Evolutionary conservation across 1,139 yeast species (phyloP).

Genomic region (Geotrichum aggregatum): DNA sequence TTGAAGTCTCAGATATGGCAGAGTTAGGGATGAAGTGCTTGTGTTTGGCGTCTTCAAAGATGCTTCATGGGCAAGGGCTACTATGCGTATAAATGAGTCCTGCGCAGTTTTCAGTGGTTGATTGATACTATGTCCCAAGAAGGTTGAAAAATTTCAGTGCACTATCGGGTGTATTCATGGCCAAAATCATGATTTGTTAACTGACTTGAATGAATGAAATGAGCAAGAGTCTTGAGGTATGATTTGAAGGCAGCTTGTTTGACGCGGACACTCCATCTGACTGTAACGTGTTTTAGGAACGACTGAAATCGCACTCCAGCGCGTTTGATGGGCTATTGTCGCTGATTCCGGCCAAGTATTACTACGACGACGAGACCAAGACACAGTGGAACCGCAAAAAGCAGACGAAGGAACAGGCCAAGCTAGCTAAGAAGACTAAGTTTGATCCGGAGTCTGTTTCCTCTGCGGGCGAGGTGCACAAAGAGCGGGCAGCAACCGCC

Average conservation of each 20-base stretch:
- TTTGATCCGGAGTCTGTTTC: conserved; percentile 65
- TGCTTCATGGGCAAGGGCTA: conserved; percentile 1
- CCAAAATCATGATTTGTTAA: too few relatives aligned
- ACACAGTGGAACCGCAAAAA: conserved; percentile 89
- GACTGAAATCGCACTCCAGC: conserved; percentile 75
- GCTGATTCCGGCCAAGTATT: conserved; percentile 55
- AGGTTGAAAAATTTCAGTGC: conserved; percentile 8
- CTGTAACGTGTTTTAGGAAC: conserved; percentile 58
- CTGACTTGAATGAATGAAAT: conserved; percentile 18
- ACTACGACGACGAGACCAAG: conserved; percentile 60
- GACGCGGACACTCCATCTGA: too few relatives aligned
- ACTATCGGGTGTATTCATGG: too few relatives aligned
- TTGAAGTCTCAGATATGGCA: neutral
- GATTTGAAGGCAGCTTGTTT: too few relatives aligned
- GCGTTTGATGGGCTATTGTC: conserved; percentile 90
- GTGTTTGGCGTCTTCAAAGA: conserved; percentile 5
- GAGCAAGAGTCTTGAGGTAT: conserved; percentile 33
- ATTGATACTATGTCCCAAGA: neutral
- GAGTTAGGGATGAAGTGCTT: neutral
- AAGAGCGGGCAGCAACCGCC: conserved; percentile 28
- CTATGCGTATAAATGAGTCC: conserved; percentile 5
- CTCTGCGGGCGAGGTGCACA: conserved; percentile 65
- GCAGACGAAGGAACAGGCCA: conserved; percentile 57
- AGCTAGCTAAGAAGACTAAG: conserved; percentile 61
- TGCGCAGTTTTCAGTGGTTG: conserved; percentile 6